Base-by-base conservation (phyloP, 495 filamentous ascomycete genomes). In the Penicillium flavigenum region DNA sequence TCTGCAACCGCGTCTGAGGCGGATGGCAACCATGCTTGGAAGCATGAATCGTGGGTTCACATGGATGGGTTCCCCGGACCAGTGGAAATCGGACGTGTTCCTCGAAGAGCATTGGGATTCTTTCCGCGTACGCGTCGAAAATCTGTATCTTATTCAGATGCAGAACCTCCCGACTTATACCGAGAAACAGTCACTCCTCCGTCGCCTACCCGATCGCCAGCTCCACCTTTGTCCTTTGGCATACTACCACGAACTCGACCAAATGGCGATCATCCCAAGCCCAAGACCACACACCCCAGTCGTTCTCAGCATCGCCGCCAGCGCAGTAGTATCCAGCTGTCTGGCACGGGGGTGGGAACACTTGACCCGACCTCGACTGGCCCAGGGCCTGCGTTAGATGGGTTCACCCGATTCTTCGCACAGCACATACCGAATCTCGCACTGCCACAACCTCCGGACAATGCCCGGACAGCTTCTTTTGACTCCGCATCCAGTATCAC, bases 101-200 rank as follows among this genome's bases (percentile, higher is more conserved):
- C 90, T 24, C 85, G 90, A 49, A 84, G 86, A 72, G 81, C 88
- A 4, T 76, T 97, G 20, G 94, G 93, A 27, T 96, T 92, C 72
- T 98, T 97, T 65, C 93, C 94, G 1, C 91, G 90, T 14, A 84
- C 91, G 2, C 82, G 94, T 63, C 90, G 91, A 79, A 97, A 96
- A 81, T 86, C 80, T 8, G 72, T 82, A 10, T 74, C 74, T 19
- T 77, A 76, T 50, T 82, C 81, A 5, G 80, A 72, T 66, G 67
- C 61, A 67, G 77, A 62, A 61, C 66, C 47, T 57, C 50, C 59
- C 64, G 61, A n/a, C 70, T 76, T 65, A 59, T 69, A 76, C 65
- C 36, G 68, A 62, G 49, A 75, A 56, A 56, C 55, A 53, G 57
- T 75, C 61, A 53, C 76, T 71, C 54, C 74, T 38, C 34, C 79